Conservation (phyloP, 1,284 basidiomycete genomes). For the Porogramme epimiltina region DNA sequence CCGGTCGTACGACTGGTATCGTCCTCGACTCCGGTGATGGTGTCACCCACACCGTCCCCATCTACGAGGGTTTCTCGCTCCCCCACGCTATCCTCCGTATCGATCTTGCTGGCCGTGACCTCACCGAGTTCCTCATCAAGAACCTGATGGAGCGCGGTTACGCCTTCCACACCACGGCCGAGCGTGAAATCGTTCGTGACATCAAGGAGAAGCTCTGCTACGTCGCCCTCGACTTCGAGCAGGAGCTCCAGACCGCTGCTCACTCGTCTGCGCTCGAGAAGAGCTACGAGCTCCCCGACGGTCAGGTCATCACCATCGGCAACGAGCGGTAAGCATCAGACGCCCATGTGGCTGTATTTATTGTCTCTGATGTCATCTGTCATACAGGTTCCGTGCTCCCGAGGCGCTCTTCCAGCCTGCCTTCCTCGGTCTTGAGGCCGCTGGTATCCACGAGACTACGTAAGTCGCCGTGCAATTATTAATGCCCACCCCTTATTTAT, state of each 20-base stretch:
- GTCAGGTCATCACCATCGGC: slow-evolving; percentile 95
- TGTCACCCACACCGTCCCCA: slow-evolving; percentile 92
- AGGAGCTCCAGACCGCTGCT: slow-evolving; percentile 92
- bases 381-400: slow-evolving; percentile 85
- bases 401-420: slow-evolving; percentile 98
- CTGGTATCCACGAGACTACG: slow-evolving; percentile 96
- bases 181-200: slow-evolving; percentile 95
- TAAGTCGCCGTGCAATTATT: slow-evolving; percentile 38
- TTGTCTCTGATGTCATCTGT: neutral
- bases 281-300: slow-evolving; percentile 95
- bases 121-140: slow-evolving; percentile 93
- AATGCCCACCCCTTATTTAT: slow-evolving; percentile 38
- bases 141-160: slow-evolving; percentile 94
- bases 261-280: slow-evolving; percentile 93
- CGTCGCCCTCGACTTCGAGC: slow-evolving; percentile 95
- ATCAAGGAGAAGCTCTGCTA: slow-evolving; percentile 99
- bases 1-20: slow-evolving; percentile 91
- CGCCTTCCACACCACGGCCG: slow-evolving; percentile 91
- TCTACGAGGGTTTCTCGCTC: slow-evolving; percentile 95
- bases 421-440: slow-evolving; percentile 90
- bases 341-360: neutral
- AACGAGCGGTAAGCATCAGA: slow-evolving; percentile 79
- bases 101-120: slow-evolving; percentile 93
- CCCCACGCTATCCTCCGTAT: slow-evolving; percentile 95
- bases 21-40: slow-evolving; percentile 94